Base-by-base conservation (phyloP, 1,139 yeast genomes). In the Magnusiomyces magnusii region DNA sequence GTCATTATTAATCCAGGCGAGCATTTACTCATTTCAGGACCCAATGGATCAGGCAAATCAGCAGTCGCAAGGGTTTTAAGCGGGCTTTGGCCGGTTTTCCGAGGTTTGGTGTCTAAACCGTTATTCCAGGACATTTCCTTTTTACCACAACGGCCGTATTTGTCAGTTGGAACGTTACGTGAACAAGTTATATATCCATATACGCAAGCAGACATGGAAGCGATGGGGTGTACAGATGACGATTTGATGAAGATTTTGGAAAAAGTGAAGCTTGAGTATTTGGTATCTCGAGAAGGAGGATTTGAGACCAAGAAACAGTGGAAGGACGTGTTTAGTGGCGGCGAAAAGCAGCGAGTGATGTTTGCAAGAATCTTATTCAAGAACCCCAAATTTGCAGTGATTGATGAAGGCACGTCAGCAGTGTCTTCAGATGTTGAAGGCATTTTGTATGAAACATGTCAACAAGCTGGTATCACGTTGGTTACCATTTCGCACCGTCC, bases 341-440 rank as follows among this genome's bases (percentile, higher is more conserved):
- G 98, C 58, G 98, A 92, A 71, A 87, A 90, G 75, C 98, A 92
- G 76, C 82, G 97, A 68, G 81, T 91, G 70, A 85, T 91, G 73
- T 87, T 92, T 76, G 97, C 97, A 0, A 79, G 97, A 66, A 82
- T 92, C 5, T 77, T 92, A 66, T 90, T 87, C 75, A 88, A 87
- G 71, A 80, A 80, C 58, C 97, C 97, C 52, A 80, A 81, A 69
- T 87, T 88, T 72, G 93, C 92, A 1, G 83, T 92, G 5, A 79
- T 92, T 64, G 98, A 92, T 73, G 97, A 92, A 73, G 89, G 96
- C 41, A 92, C 97, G 13, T 88, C 91, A 69, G 97, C 98, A 0
- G 93, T 92, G 19, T 84, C 92, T 61, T 86, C 88, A 47, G 98
- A 92, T 72, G 92, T 89, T 70, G 98, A 92, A 73, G 97, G 92